A percentile compares a stretch with the other conserved stretches of the same genome.
Evolutionary conservation across 768 basidiomycete species (phyloP).

Genomic region (Rhizopogon vinicolor): DNA sequence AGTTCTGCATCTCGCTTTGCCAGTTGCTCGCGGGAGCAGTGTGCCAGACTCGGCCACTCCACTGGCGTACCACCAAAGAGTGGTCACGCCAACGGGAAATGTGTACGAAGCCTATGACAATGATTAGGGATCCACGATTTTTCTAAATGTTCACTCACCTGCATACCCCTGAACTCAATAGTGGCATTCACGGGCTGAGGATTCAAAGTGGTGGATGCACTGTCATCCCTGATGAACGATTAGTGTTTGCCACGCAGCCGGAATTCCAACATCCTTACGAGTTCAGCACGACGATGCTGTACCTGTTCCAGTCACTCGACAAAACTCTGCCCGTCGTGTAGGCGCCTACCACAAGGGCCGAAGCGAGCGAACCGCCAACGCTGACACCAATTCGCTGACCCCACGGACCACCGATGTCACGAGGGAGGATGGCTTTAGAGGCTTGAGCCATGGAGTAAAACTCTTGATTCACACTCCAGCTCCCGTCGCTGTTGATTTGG

Average conservation of each 20-base stretch:
- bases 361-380: constrained; percentile 50
- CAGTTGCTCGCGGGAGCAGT: too few species aligned
- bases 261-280: constrained; percentile 31
- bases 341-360: constrained; percentile 59
- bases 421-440: constrained; percentile 68
- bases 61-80: constrained; percentile 45
- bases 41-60: too few species aligned
- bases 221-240: constrained; percentile 37
- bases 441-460: constrained; percentile 76
- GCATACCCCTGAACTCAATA: constrained; percentile 59
- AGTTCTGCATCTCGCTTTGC: too few species aligned
- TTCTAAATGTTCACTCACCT: constrained; percentile 32
- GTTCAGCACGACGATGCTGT: constrained; percentile 72
- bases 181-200: constrained; percentile 51
- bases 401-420: constrained; percentile 62
- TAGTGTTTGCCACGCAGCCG: background rate
- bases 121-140: constrained; percentile 1
- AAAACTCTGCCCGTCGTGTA: constrained; percentile 55
- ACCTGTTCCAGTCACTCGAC: constrained; percentile 54
- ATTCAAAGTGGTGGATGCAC: constrained; percentile 45
- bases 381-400: constrained; percentile 66
- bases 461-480: constrained; percentile 67
- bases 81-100: constrained; percentile 73
- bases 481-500: constrained; percentile 60
- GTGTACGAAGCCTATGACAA: constrained; percentile 54